A percentile compares a stretch with the other conserved stretches of the same genome.
Conservation (phyloP, 2,329 filamentous ascomycete species). For the Teratosphaeria gauchensis region DNA sequence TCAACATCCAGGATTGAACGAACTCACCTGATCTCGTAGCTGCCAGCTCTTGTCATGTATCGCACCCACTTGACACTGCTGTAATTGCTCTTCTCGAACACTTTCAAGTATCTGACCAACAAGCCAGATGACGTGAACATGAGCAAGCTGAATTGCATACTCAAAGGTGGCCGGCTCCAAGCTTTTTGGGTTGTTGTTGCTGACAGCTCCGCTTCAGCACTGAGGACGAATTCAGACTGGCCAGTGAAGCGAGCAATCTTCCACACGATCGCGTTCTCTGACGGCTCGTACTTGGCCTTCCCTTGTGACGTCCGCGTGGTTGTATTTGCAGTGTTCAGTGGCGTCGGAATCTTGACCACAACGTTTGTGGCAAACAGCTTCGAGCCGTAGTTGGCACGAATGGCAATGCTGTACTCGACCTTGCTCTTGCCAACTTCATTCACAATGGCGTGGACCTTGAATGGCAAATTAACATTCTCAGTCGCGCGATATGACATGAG, state of each 20-base stretch:
- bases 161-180: slow-evolving; percentile 89
- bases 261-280: slow-evolving; percentile 97
- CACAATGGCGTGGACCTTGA: slow-evolving; percentile 97
- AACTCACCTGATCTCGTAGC: slow-evolving; percentile 66
- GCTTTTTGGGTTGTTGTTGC: slow-evolving; percentile 98
- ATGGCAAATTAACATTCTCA: slow-evolving; percentile 96
- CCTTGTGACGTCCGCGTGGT: slow-evolving; percentile 89
- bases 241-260: slow-evolving; percentile 98
- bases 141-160: slow-evolving; percentile 80
- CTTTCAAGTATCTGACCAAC: slow-evolving; percentile 88
- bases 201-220: slow-evolving; percentile 83
- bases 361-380: slow-evolving; percentile 98
- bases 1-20: background rate
- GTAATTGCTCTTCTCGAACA: slow-evolving; percentile 99
- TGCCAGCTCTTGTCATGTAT: slow-evolving; percentile 96
- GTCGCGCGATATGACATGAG: slow-evolving; percentile 97
- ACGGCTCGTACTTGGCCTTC: slow-evolving; percentile 96
- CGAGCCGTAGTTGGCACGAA: slow-evolving; percentile 90
- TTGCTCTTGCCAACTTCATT: slow-evolving; percentile 95
- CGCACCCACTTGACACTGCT: slow-evolving; percentile 98
- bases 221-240: slow-evolving; percentile 92
- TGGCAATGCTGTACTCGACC: slow-evolving; percentile 96
- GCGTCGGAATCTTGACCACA: slow-evolving; percentile 84
- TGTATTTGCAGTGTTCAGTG: slow-evolving; percentile 90
- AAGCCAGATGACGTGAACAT: slow-evolving; percentile 98